A percentile compares a stretch with the other conserved stretches of the same genome.
Evolutionary conservation across 306 rosid genomes (phyloP).

Genomic region (Myrica gale): DNA sequence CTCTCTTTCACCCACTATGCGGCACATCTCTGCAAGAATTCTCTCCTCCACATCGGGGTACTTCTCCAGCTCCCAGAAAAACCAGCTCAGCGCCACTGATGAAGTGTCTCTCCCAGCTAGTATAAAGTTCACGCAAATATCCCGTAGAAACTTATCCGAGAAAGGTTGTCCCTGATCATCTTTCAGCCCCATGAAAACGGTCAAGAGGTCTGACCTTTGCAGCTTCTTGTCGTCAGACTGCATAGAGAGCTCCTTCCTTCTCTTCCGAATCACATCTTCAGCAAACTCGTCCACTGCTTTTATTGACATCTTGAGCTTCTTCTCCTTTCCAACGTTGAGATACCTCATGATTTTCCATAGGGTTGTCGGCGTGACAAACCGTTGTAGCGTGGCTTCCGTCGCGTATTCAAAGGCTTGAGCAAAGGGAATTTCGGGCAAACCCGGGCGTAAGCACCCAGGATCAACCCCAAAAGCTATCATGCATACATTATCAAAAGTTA

Average conservation of each 20-base stretch:
- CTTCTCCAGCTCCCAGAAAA: constrained; percentile 9
- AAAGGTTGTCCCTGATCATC: constrained; percentile 57
- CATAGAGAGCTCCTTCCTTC: constrained; percentile 64
- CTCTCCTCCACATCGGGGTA: constrained; percentile 16
- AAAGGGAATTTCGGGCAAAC: constrained; percentile 38
- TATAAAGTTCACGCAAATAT: constrained; percentile 18
- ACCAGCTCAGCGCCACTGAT: constrained; percentile 17
- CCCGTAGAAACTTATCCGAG: constrained; percentile 23
- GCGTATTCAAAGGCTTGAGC: constrained; percentile 43
- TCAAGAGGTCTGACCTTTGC: constrained; percentile 54
- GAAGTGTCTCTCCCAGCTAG: constrained; percentile 26
- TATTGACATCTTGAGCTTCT: constrained; percentile 55
- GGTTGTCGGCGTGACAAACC: constrained; percentile 36
- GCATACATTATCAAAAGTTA: constrained; percentile 89
- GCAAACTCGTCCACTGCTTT: constrained; percentile 76
- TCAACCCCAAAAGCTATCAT: constrained; percentile 93
- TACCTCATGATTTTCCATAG: constrained; percentile 42
- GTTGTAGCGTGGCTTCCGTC: constrained; percentile 45
- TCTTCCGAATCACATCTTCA: constrained; percentile 56
- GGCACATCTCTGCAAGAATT: constrained; percentile 11
- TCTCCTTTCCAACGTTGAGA: constrained; percentile 64
- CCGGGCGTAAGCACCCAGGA: constrained; percentile 66
- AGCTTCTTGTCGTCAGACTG: not conserved
- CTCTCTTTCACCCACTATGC: constrained; percentile 47
- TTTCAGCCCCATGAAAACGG: constrained; percentile 65